Conservation (phyloP, 805 yeast species). For the Saccharomycopsis sp. region DNA sequence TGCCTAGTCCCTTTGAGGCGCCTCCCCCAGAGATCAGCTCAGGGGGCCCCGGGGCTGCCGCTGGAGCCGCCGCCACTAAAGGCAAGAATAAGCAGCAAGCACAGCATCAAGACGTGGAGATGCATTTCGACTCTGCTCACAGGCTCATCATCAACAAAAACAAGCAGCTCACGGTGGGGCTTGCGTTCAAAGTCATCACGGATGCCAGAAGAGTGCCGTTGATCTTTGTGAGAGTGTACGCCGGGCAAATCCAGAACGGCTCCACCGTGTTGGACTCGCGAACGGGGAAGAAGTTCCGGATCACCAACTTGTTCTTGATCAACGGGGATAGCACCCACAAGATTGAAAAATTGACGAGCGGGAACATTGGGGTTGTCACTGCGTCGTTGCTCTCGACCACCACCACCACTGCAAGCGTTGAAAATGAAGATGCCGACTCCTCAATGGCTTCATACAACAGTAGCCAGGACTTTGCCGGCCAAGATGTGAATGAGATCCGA, state of each 20-base stretch:
- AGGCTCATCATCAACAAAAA: slow-evolving; percentile 50
- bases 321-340: slow-evolving; percentile 82
- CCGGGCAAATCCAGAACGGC: slow-evolving; percentile 63
- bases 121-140: slow-evolving; percentile 29
- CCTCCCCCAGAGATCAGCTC: slow-evolving; percentile 44
- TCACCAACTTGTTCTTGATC: slow-evolving; percentile 68
- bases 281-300: slow-evolving; percentile 54
- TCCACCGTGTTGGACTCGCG: slow-evolving; percentile 58
- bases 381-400: slow-evolving; percentile 35
- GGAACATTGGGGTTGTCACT: slow-evolving; percentile 86
- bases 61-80: slow-evolving; percentile 21
- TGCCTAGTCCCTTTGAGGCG: slow-evolving; percentile 76
- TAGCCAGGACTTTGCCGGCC: slow-evolving; percentile 10
- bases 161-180: slow-evolving; percentile 58
- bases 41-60: slow-evolving; percentile 21
- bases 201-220: slow-evolving; percentile 77
- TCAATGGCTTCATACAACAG: background rate
- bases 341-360: slow-evolving; percentile 52
- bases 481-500: slow-evolving; percentile 46
- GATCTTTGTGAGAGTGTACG: slow-evolving; percentile 81
- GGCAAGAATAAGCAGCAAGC: slow-evolving; percentile 21
- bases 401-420: background rate
- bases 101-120: slow-evolving; percentile 25
- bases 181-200: slow-evolving; percentile 86
- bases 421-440: slow-evolving; percentile 1